phyloP scores from a whole-genome alignment of 1,284 basidiomycete genomes.

The Ustilago tritici region DNA sequence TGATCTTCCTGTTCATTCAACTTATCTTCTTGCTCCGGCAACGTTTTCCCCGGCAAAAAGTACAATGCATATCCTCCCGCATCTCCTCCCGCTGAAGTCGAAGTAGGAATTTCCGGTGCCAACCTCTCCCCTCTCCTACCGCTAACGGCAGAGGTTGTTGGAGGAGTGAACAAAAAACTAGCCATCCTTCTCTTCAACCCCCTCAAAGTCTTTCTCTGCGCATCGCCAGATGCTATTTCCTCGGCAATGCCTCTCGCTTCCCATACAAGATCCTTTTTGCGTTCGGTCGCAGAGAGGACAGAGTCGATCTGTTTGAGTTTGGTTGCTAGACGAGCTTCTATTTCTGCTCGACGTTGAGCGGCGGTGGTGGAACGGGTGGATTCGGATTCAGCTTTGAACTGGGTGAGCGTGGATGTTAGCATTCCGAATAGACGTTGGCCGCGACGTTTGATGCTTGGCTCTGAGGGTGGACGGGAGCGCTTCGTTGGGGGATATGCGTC shows the following conservation, averaged over 20 bases:
- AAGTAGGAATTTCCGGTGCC: constrained; percentile 18
- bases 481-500: background rate
- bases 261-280: constrained; percentile 11
- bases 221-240: constrained; percentile 17
- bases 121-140: background rate
- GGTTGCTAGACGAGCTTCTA: constrained; percentile 21
- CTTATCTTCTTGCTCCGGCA: constrained; percentile 40
- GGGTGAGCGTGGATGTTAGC: constrained; percentile 27
- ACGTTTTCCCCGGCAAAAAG: constrained; percentile 32
- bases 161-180: constrained; percentile 31
- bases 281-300: background rate
- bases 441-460: constrained; percentile 14
- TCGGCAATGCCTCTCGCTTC: constrained; percentile 30
- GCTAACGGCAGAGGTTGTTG: background rate
- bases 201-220: constrained; percentile 24
- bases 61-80: constrained; percentile 20
- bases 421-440: constrained; percentile 33
- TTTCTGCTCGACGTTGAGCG: constrained; percentile 12
- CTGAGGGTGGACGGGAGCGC: background rate
- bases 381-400: constrained; percentile 41
- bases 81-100: background rate
- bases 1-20: constrained; percentile 45
- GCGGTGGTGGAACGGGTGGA: constrained; percentile 2
- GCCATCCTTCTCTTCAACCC: constrained; percentile 37
- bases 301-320: constrained; percentile 12